A percentile compares a stretch with the other conserved stretches of the same genome.
Conservation (phyloP, 371 early-diverging fungal genomes). For the Furculomyces boomerangus region DNA sequence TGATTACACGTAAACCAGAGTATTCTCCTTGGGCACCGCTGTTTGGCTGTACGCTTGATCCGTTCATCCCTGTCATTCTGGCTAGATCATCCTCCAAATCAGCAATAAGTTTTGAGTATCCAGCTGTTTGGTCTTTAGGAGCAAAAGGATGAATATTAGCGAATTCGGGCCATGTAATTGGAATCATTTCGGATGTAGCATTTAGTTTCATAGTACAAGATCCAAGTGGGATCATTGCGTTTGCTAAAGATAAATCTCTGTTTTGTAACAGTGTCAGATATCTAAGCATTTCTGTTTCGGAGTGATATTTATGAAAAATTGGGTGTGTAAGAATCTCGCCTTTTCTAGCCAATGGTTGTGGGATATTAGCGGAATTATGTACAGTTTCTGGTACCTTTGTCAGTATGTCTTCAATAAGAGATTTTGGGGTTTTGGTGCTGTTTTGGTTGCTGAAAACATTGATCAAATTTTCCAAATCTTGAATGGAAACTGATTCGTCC, state of each 20-base stretch:
- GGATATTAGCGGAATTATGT: slow-evolving; percentile 29
- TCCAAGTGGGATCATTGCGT: slow-evolving; percentile 96
- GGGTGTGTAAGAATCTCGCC: slow-evolving; percentile 63
- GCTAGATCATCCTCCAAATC: slow-evolving; percentile 75
- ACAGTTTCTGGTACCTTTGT: slow-evolving; percentile 22
- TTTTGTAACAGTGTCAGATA: slow-evolving; percentile 82
- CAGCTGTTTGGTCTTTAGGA: slow-evolving; percentile 75
- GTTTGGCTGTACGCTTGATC: slow-evolving; percentile 87
- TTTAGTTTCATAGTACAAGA: slow-evolving; percentile 98
- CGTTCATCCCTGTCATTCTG: slow-evolving; percentile 85
- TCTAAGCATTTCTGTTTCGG: slow-evolving; percentile 96
- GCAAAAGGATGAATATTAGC: slow-evolving; percentile 90
- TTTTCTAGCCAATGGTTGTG: slow-evolving; percentile 48
- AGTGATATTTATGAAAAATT: slow-evolving; percentile 86
- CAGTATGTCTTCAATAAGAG: slow-evolving; percentile 19
- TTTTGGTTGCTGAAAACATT: slow-evolving; percentile 39
- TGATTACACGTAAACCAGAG: slow-evolving; percentile 83
- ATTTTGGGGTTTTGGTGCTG: slow-evolving; percentile 15
- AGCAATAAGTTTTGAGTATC: slow-evolving; percentile 65
- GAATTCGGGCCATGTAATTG: slow-evolving; percentile 93
- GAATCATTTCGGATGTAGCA: slow-evolving; percentile 94
- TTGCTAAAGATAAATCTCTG: slow-evolving; percentile 87
- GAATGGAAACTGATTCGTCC: slow-evolving; percentile 73
- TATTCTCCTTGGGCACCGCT: slow-evolving; percentile 97
- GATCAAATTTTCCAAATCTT: slow-evolving; percentile 58